Base-by-base conservation (phyloP, 2,329 filamentous ascomycete species). In the Pseudogymnoascus sp. region DNA sequence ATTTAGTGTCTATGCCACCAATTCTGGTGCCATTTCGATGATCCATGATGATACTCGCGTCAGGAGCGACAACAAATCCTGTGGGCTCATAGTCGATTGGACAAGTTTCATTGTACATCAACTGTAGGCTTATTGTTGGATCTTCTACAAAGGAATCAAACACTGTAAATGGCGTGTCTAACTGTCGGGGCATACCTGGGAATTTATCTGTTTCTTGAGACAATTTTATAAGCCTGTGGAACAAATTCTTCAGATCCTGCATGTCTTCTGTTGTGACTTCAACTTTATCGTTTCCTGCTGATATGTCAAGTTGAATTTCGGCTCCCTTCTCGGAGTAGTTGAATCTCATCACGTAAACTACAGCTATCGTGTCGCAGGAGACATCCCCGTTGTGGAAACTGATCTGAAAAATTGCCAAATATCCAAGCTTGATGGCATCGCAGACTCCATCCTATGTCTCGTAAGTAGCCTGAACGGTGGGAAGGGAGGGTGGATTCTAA, bases 341-440 rank as follows among this genome's bases (percentile, higher is more conserved):
- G 26, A 63, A 63, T 6, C 23, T 29, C 51, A 63, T 42, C 18
- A 54, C 34, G 21, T 63, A 63, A 8, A 21, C 37, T 37, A 26
- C 62, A 8, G 18, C 16, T n/a, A 61, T 61, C 8, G 51, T 63
- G n/a, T 54, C 21, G 21, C 31, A 16, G 12, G 29, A 62, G 10
- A 63, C 34, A 8, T 29, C 12, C 14, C 51, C 45, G 18, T 59
- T 45, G 40, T 63, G 60, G 21, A 64, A 42, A 6, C 14, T 64
- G 5, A 64, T 61, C 12, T 47, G 59, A 12, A 62, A 26, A 14
- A 18, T 31, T 29, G 36, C 60, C 11, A 64, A 26, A n/a, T 64
- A 64, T 36, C 23, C n/a, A 16, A 11, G 60, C 29, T 42, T 21
- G 16, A 64, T 12, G n/a, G 63, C 63, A 29, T 64, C 63, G 2